Evolutionary conservation across 306 rosid species (phyloP), one percentile per base, ranked within the genome.

Genomic region (Vigna trinervia): DNA sequence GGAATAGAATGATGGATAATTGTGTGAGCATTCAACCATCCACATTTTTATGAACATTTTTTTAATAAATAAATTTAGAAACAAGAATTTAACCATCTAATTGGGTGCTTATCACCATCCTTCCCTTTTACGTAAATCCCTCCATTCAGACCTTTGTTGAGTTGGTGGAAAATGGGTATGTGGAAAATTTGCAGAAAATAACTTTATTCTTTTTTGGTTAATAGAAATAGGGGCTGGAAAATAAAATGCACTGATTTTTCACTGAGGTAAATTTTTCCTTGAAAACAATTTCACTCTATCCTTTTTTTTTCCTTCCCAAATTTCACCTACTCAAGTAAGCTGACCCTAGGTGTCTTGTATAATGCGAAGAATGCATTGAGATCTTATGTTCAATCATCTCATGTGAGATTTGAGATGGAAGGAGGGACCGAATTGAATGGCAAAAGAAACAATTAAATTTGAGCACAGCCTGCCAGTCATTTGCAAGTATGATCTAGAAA

Each of bases 181-280:
- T 57, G 38, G 51, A 34, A 75, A 48, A 58, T 58, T 73, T 73
- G 56, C 61, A 65, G 54, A 61, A 28, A 72, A 53, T 39, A 71
- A 23, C 71, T 47, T 56, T 64, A 22, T 20, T 22, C 41, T 52
- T 73, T 47, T 48, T 8, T 53, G 62, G 70, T 58, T 28, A 23
- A 46, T 26, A 1, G 47, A 46, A 74, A 48, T 56, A 48, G 4
- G 52, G 51, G 75, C 11, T 54, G 52, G n/a, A 32, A 72, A 52
- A 41, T 64, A 8, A 14, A 64, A 59, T 74, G 47, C 57, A 20
- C 71, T 23, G 12, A 80, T 34, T 41, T 32, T 80, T 66, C 28
- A 15, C 64, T 23, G 38, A 61, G 39, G 46, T 63, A 65, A 80
- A 66, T 43, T 34, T 14, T 56, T 9, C 4, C 23, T 53, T 53